Conservation (phyloP, 345 rosid genomes). For the Citrus sinensis region DNA sequence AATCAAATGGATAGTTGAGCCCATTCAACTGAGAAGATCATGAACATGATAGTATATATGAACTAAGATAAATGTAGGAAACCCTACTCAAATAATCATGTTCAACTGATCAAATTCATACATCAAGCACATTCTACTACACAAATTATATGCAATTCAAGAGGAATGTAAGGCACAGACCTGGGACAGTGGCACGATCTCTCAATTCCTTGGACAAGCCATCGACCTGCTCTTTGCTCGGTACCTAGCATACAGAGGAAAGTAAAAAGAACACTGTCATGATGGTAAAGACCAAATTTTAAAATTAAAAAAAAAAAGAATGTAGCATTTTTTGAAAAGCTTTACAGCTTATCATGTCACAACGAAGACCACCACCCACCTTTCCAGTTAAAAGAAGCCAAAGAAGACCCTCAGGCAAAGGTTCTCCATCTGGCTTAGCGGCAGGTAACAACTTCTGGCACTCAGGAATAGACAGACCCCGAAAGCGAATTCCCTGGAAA, state of each 20-base stretch:
- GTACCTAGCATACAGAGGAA: slow-evolving; percentile 37
- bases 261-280: not conserved
- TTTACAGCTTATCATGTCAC: slow-evolving; percentile 5
- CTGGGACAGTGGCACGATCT: slow-evolving; percentile 85
- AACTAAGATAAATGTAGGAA: not conserved
- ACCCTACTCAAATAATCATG: not conserved
- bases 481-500: slow-evolving; percentile 87
- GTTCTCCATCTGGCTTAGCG: slow-evolving; percentile 88
- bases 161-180: slow-evolving; percentile 34
- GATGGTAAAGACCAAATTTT: not conserved
- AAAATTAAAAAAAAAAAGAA: not conserved
- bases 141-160: not conserved
- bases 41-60: not conserved
- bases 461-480: slow-evolving; percentile 94
- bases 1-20: not conserved
- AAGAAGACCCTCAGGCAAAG: slow-evolving; percentile 93
- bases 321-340: not conserved
- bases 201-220: slow-evolving; percentile 77
- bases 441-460: slow-evolving; percentile 92
- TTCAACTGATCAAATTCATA: not conserved
- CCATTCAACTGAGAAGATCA: not conserved
- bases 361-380: slow-evolving; percentile 35
- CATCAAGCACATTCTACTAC: not conserved
- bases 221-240: slow-evolving; percentile 86
- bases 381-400: slow-evolving; percentile 99